Base-by-base conservation (phyloP, 768 basidiomycete species). In the Boletus reticulatus region DNA sequence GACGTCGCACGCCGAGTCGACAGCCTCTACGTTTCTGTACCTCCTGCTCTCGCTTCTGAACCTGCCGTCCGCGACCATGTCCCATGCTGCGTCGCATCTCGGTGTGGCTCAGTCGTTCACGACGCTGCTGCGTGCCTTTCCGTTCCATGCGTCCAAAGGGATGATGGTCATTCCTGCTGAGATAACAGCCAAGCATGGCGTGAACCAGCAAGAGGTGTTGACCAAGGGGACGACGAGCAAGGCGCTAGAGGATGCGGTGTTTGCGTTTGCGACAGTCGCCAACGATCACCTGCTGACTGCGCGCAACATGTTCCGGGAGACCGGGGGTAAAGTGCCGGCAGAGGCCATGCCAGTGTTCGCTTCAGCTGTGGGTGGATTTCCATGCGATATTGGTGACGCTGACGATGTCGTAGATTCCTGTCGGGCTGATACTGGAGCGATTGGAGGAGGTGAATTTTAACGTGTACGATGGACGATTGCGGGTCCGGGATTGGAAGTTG, bases 11-110 rank as follows among this genome's bases (percentile, higher is more conserved):
- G 87, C 89, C 16, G 90, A 93, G 71, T 83, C 88, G 32, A 93
- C 91, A 10, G 81, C 87, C 36, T 89, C 88, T 56, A 88, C 89
- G 11, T 75, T 90, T 45, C 75, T 89, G 60, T 93, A 94, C 72
- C 77, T 89, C 41, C 69, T 90, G 53, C 82, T 93, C 43, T 86
- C 89, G 31, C 70, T 92, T 50, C 71, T 89, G 53, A 75, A 79
- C 22, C 71, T 85, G 19, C 78, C 80, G 13, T 82, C 81, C 29
- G 79, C 80, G 9, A 76, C 76, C 4, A 68, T 87, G 20, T 84
- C 87, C 7, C 91, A 92, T 71, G 88, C 88, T 2, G 88, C 86
- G 2, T 93, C 89, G 8, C 92, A 94, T 68, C 75, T 94, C 16
- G 92, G 92, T 11, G 73, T 82, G 4, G 85, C 92, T 5, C 85